These are phyloP conservation scores for Sugiyamaella lignohabitans DNA, from an alignment of 805 yeast genomes.

Conservation along the genomic window DNA sequence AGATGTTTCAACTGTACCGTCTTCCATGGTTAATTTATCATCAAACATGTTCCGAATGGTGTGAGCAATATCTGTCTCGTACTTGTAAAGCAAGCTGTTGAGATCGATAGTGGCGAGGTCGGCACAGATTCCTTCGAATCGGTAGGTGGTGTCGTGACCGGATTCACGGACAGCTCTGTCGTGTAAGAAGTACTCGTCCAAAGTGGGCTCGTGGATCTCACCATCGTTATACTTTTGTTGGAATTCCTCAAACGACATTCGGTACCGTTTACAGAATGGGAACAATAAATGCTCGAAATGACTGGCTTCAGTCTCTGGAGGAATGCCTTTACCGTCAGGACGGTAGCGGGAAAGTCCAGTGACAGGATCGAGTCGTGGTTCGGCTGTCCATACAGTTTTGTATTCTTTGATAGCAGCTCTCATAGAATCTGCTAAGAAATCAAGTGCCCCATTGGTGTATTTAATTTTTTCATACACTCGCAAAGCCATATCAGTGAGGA, in stretches of 20 bases:
- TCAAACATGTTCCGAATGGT: conserved; percentile 52
- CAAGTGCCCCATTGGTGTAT: conserved; percentile 25
- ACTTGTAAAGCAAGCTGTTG: conserved; percentile 79
- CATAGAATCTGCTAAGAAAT: conserved; percentile 58
- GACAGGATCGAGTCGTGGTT: conserved; percentile 63
- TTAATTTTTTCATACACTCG: conserved; percentile 53
- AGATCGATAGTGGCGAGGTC: conserved; percentile 85
- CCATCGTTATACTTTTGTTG: conserved; percentile 63
- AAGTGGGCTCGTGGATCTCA: conserved; percentile 61
- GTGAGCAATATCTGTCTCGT: conserved; percentile 75
- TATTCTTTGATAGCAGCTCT: conserved; percentile 85
- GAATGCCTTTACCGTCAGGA: conserved; percentile 88
- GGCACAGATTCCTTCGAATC: conserved; percentile 87
- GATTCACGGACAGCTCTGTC: conserved; percentile 94
- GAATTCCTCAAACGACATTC: conserved; percentile 54
- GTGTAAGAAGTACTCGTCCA: conserved; percentile 83
- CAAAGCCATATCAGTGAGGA: conserved; percentile 85
- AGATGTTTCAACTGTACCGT: conserved; percentile 40
- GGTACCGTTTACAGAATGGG: conserved; percentile 62
- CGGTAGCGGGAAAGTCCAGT: conserved; percentile 86
- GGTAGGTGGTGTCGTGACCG: conserved; percentile 90
- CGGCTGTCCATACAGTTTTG: conserved; percentile 65
- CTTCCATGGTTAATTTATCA: conserved; percentile 38
- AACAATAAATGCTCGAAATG: conserved; percentile 70
- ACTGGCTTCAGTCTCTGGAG: conserved; percentile 91